Conservation (phyloP, 2,329 filamentous ascomycete species). For the Botrytis paeoniae region DNA sequence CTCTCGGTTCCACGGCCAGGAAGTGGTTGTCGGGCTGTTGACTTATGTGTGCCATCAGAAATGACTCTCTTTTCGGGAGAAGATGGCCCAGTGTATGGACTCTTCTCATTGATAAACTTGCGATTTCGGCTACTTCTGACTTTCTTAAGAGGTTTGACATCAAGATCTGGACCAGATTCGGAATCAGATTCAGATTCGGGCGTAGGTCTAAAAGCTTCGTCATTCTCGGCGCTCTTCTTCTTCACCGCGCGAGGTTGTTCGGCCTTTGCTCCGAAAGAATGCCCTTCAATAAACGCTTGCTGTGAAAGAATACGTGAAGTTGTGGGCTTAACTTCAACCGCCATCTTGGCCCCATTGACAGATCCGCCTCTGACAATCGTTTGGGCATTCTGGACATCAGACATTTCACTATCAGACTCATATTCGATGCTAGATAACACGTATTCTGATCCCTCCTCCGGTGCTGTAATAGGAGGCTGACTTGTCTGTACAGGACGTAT, state of each 20-base stretch:
- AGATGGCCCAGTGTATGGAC: slow-evolving; percentile 24
- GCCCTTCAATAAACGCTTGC: background rate
- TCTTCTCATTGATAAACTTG: slow-evolving; percentile 20
- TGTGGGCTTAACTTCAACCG: slow-evolving; percentile 11
- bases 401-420: slow-evolving; percentile 11
- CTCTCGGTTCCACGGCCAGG: slow-evolving; percentile 27
- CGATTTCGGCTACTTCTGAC: slow-evolving; percentile 18
- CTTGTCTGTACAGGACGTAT: background rate
- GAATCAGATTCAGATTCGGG: slow-evolving; percentile 24
- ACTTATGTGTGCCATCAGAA: slow-evolving; percentile 4
- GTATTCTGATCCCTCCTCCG: slow-evolving; percentile 11
- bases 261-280: background rate
- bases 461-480: background rate
- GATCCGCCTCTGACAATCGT: background rate
- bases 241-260: background rate
- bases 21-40: slow-evolving; percentile 16
- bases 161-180: slow-evolving; percentile 20
- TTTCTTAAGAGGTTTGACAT: slow-evolving; percentile 1
- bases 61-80: slow-evolving; percentile 1
- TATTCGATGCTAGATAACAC: slow-evolving; percentile 16
- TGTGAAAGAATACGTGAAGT: background rate
- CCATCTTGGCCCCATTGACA: background rate
- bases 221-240: slow-evolving; percentile 30
- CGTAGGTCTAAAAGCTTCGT: slow-evolving; percentile 26
- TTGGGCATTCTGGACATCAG: slow-evolving; percentile 1